Base-by-base conservation (phyloP, 176 grass and related monocot genomes). In the Urochloa ruziziensis region DNA sequence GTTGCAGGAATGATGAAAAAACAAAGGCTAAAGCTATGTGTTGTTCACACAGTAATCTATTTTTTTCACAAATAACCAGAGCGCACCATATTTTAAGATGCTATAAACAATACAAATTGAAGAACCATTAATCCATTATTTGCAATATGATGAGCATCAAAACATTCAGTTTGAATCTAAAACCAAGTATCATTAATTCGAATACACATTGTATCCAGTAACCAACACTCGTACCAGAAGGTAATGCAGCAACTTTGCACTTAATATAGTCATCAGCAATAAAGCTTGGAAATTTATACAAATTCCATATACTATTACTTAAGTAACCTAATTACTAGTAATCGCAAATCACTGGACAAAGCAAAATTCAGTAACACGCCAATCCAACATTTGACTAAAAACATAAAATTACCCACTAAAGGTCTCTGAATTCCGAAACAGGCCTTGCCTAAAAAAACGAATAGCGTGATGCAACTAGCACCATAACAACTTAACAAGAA, bases 241-340 rank as follows among this genome's bases (percentile, higher is more conserved):
- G 43, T 34, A 67, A 69, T 62, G 75, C 7, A 47, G 18, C 11
- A 53, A 14, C 24, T 27, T 43, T 68, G 30, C 24, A 61, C 24
- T 18, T 3, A 67, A 33, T 73, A 24, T 48, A 67, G 4, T 9
- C 29, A 82, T 72, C 64, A 78, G 43, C 27, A 44, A 34, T 17
- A 77, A 88, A 83, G 53, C 40, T 71, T 60, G 3, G 35, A 64
- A 83, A 73, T 80, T 15, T 19, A 12, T 56, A 51, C 61, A 54
- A 24, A 40, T 53, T 33, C 9, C 52, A 75, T 67, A 74, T 0
- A 51, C 56, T 39, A 85, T 23, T 37, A 27, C 10, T 17, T 10
- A 51, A 23, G 21, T 57, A 65, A 48, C 60, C 39, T 36, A 74
- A 67, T 74, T 16, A 60, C 4, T 39, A 30, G 0, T 25, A 32